Percentiles rank a stretch among this genome's conserved stretches.
phyloP scores from a whole-genome alignment of 2,329 filamentous ascomycete species.

The Penicillium sp. region DNA sequence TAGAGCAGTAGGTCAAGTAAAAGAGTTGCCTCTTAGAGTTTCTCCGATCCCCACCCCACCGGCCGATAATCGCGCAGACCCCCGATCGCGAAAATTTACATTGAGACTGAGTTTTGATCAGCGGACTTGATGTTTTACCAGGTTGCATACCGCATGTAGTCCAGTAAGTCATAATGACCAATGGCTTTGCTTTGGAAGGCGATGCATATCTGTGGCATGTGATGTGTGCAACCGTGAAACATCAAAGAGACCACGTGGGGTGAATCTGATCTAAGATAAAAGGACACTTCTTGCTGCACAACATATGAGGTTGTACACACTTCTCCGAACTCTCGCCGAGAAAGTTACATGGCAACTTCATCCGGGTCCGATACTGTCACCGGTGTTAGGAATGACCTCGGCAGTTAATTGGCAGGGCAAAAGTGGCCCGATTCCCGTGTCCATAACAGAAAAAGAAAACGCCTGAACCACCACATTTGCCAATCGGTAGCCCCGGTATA shows the following conservation, averaged over 20 bases:
- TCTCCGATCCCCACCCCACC: constrained; percentile 7
- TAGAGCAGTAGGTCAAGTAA: constrained; percentile 14
- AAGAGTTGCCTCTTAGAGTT: constrained; percentile 9
- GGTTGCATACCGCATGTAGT: neutral
- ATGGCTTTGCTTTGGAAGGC: neutral
- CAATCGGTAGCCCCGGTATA: neutral
- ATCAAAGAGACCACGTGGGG: neutral
- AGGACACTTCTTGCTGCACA: neutral
- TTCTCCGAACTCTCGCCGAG: too few species aligned
- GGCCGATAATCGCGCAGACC: constrained; percentile 13
- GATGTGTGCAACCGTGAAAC: neutral
- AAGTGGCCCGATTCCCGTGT: neutral
- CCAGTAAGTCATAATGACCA: neutral
- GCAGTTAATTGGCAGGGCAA: neutral
- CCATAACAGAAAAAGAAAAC: neutral
- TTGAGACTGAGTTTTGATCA: constrained; percentile 2
- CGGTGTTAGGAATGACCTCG: too few species aligned
- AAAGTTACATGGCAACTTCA: too few species aligned
- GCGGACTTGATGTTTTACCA: neutral
- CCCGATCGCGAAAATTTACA: constrained; percentile 6
- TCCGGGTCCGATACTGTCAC: too few species aligned
- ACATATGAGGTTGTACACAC: too few species aligned
- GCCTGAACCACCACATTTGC: neutral
- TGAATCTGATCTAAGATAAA: neutral
- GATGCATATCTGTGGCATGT: neutral